Base-by-base conservation (phyloP, 225 moss, liverwort and hornwort genomes). In the Anthoceros angustus region DNA sequence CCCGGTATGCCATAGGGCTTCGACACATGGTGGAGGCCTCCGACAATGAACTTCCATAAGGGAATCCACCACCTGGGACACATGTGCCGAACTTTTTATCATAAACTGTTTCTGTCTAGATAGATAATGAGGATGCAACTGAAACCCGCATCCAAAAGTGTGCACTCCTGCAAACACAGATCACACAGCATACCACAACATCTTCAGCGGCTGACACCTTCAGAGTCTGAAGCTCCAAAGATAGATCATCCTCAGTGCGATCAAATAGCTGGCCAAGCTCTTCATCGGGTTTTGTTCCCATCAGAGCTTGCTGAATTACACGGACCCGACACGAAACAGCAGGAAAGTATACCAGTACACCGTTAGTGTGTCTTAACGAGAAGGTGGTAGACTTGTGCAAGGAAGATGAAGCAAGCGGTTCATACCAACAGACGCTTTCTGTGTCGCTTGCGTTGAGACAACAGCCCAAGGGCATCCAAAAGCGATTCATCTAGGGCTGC, bases 1-100 rank as follows among this genome's bases (percentile, higher is more conserved):
- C 70, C 92, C 98, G 62, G 92, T 88, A 77, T 98, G 98, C 98
- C 89, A 98, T 64, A 98, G 75, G 67, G 92, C 98, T 81, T 98
- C 98, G 40, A 89, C 84, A 72, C 84, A 87, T 3, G 89, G 89
- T 48, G 92, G 82, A 63, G 98, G 98, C 45, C 87, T 84, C 62
- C 88, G 85, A 72, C 89, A 89, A 75, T 89, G 80, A 70, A 98
- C 84, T 67, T 84, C 85, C 76, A 98, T 80, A 71, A 98, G 80
- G 43, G 88, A 87, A 80, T 89, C 92, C 49, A 98, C 70, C 77
- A 98, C 89, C 98, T 98, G 86, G 12, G 7, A 63, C 14, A 25
- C 23, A 12, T 63, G 63, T 12, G n/a, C 23, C 23, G 38, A 18
- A 63, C 23, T 2, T 25, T 16, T 16, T 12, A 63, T 16, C 23